Evolutionary conservation across 345 rosid genomes (phyloP).

Genomic region (Physaria fendleri): DNA sequence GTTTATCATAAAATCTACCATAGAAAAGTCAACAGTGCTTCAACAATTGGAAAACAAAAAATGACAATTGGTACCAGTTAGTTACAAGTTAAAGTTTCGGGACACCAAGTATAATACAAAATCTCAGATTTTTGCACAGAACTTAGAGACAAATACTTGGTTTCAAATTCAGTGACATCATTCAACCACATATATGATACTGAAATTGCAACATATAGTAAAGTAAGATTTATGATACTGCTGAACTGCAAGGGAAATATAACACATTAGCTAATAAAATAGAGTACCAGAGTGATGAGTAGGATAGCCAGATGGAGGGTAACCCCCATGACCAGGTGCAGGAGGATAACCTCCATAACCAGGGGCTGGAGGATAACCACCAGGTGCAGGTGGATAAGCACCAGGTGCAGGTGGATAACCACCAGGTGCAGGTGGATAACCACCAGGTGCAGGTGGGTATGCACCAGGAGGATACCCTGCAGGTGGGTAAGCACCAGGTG

Average conservation of each 20-base stretch:
- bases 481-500: conserved; percentile 20
- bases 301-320: conserved; percentile 35
- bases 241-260: not conserved
- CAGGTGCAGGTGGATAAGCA: conserved; percentile 42
- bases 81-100: not conserved
- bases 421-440: conserved; percentile 25
- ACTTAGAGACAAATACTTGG: not conserved
- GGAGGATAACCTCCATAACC: conserved; percentile 46
- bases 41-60: not conserved
- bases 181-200: not conserved
- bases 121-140: not conserved
- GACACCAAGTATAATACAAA: not conserved
- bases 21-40: not conserved
- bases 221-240: not conserved
- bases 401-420: conserved; percentile 44
- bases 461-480: conserved; percentile 30
- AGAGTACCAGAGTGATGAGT: conserved; percentile 49
- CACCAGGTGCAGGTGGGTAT: conserved; percentile 40
- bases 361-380: conserved; percentile 36
- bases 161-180: not conserved
- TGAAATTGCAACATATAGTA: not conserved
- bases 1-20: not conserved
- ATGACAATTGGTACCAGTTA: not conserved
- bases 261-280: not conserved
- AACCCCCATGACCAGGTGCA: conserved; percentile 38